Base-by-base conservation (phyloP, 768 basidiomycete genomes). In the Boletus subcaerulescens region DNA sequence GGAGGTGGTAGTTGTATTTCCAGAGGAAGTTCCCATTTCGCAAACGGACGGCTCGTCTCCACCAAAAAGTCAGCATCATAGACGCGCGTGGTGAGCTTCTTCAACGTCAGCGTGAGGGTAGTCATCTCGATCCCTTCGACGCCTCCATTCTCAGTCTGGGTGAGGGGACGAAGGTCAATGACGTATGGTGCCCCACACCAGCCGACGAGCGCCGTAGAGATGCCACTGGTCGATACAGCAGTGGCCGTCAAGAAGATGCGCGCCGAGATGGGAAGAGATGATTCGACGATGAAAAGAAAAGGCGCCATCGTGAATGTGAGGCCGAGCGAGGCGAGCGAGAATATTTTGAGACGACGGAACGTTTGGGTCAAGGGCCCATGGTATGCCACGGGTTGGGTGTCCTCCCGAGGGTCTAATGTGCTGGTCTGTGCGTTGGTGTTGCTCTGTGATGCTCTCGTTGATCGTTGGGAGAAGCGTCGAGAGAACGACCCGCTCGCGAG, bases 251-350 rank as follows among this genome's bases (percentile, higher is more conserved):
- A 76, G 14, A 81, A 83, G 24, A 81, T 64, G 20, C 91, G 83
- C 0, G 87, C 93, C 17, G 78, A 76, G 39, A 80, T 62, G 0
- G 93, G 91, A 8, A 94, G 78, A 22, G 80, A 80, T 5, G 91
- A 87, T 56, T 93, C 91, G 60, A 94, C 77, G 49, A 90, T 66
- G 70, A 94, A 88, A 57, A 94, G 82, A 73, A 94, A 84, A 1
- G 93, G 93, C 2, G 88, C 76, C 61, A 94, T 75, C 5, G 81
- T 77, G 54, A 77, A 71, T 11, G 89, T 86, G 46, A 91, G 78
- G 3, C 78, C 77, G 45, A 94, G 79, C 1, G 92, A 92, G 22
- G 85, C 82, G 1, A 95, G 73, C 13, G 91, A 93, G 74, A 94
- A 92, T 10, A 91, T 70, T 68, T 94, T 93, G 52, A 93, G 79